phyloP scores from a whole-genome alignment of 2,329 filamentous ascomycete genomes.

The Aaosphaeria pasadenensis region DNA sequence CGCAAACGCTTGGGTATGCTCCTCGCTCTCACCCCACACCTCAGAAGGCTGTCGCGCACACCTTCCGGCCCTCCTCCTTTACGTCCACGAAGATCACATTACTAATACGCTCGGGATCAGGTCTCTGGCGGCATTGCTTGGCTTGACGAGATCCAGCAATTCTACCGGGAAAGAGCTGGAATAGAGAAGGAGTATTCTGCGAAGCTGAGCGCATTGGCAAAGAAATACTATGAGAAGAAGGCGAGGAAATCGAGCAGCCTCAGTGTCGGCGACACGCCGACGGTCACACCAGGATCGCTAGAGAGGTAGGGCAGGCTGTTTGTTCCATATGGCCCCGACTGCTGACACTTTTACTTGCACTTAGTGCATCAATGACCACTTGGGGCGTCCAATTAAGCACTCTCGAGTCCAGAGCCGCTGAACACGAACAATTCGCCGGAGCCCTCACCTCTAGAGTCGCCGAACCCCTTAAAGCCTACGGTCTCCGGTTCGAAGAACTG shows the following conservation, averaged over 20 bases:
- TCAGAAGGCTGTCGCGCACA: neutral
- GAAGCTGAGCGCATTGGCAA: constrained; percentile 82
- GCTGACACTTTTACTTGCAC: neutral
- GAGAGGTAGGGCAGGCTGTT: constrained; percentile 61
- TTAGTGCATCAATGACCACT: constrained; percentile 87
- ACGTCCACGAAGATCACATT: constrained; percentile 1
- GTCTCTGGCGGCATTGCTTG: constrained; percentile 84
- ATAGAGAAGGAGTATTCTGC: constrained; percentile 97
- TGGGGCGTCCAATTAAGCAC: constrained; percentile 94
- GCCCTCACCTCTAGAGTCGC: constrained; percentile 78
- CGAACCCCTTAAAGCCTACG: constrained; percentile 77
- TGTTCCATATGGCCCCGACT: too few species aligned
- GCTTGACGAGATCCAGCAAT: constrained; percentile 95
- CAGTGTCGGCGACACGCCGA: constrained; percentile 90
- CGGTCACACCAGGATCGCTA: constrained; percentile 89
- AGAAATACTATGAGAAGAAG: constrained; percentile 98
- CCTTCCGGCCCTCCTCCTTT: constrained; percentile 1
- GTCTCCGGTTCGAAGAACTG: constrained; percentile 78
- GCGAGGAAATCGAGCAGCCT: constrained; percentile 80
- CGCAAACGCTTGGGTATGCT: constrained; percentile 78
- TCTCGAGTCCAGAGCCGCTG: constrained; percentile 79
- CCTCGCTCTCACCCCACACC: constrained; percentile 5
- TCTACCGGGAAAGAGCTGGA: constrained; percentile 88
- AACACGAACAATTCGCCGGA: constrained; percentile 81
- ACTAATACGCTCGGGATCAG: constrained; percentile 37